These are phyloP conservation scores for Biancaea sappan DNA, from an alignment of 306 rosid genomes.

Conservation along the genomic window DNA sequence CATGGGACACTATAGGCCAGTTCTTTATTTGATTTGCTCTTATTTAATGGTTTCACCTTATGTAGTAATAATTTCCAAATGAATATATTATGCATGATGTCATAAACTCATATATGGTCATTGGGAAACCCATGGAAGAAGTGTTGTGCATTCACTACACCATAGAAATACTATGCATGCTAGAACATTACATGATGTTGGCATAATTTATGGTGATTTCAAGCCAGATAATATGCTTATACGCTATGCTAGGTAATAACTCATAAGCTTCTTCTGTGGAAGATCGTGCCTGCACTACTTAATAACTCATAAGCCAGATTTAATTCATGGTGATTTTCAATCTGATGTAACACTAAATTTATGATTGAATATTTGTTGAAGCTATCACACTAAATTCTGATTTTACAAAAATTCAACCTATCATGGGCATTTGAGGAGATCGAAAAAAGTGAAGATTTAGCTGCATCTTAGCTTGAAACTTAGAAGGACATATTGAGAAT, in stretches of 20 bases:
- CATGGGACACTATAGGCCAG: constrained; percentile 91
- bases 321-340: no score
- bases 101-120: constrained; percentile 66
- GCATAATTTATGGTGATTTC: constrained; percentile 94
- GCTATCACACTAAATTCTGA: no score
- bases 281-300: constrained; percentile 28
- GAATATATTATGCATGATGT: constrained; percentile 67
- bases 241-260: constrained; percentile 80
- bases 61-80: constrained; percentile 28
- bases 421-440: no score
- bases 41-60: constrained; percentile 10
- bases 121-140: constrained; percentile 87
- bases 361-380: no score
- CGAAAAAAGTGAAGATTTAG: no score
- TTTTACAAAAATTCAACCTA: no score
- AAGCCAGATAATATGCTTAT: constrained; percentile 95
- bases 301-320: no score
- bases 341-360: no score
- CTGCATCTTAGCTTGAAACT: no score
- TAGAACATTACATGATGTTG: constrained; percentile 75
- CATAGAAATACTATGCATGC: constrained; percentile 83
- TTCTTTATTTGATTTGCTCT: constrained; percentile 23
- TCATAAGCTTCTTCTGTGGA: constrained; percentile 32
- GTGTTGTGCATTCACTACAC: constrained; percentile 83
- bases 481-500: no score